Percentiles rank a stretch among this genome's conserved stretches.
phyloP scores from a whole-genome alignment of 2,329 filamentous ascomycete species.

The Bipolaris victoriae region DNA sequence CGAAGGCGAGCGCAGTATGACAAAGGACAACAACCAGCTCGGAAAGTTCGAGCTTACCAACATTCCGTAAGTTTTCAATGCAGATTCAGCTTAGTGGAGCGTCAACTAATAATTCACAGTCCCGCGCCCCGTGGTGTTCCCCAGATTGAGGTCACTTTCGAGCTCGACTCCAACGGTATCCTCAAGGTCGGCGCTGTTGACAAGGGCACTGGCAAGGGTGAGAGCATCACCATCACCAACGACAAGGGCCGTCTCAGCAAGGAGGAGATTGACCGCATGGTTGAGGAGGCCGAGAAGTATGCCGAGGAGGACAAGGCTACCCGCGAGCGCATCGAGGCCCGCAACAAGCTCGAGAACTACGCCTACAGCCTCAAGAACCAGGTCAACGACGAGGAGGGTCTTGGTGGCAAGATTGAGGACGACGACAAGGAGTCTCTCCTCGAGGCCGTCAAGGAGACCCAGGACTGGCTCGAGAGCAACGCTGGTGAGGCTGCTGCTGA shows the following conservation, averaged over 20 bases:
- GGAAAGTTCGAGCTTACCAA: constrained; percentile 98
- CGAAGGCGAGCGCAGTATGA: constrained; percentile 92
- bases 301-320: constrained; percentile 99
- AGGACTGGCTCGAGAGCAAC: constrained; percentile 97
- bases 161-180: constrained; percentile 98
- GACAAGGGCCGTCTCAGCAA: constrained; percentile 97
- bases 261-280: constrained; percentile 99
- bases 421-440: constrained; percentile 97
- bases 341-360: constrained; percentile 98
- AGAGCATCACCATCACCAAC: constrained; percentile 99
- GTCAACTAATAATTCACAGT: constrained; percentile 30
- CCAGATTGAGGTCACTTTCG: constrained; percentile 97
- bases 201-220: constrained; percentile 96
- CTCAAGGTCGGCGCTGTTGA: constrained; percentile 94
- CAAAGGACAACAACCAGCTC: constrained; percentile 80
- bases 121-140: constrained; percentile 94
- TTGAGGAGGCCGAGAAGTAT: constrained; percentile 96
- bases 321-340: constrained; percentile 93
- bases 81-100: neutral
- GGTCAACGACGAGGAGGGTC: constrained; percentile 93
- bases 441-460: constrained; percentile 95
- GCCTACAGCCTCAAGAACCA: constrained; percentile 99
- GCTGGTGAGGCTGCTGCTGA: constrained; percentile 81
- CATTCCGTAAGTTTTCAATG: constrained; percentile 66
- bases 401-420: constrained; percentile 97